A percentile compares a stretch with the other conserved stretches of the same genome.
Conservation (phyloP, 202 grass and related monocot genomes). For the Elaeis oleifera region DNA sequence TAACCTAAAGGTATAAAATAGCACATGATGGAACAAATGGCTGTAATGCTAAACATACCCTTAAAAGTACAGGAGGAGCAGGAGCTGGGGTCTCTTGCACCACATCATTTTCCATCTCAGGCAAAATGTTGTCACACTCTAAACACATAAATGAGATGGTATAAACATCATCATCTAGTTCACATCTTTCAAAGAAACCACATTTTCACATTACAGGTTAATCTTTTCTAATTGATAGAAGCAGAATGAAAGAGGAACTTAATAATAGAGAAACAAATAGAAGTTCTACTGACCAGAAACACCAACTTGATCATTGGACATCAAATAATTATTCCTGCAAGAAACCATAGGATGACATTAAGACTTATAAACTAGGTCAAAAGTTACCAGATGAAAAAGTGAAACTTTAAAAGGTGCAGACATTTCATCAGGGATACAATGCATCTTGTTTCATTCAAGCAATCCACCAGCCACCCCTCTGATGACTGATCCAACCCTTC, state of each 20-base stretch:
- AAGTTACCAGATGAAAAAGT: not conserved
- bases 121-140: slow-evolving; percentile 28
- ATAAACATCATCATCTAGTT: no score
- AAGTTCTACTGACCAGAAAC: slow-evolving; percentile 40
- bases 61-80: slow-evolving; percentile 37
- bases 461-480: slow-evolving; percentile 70
- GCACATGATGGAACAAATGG: not conserved
- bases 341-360: slow-evolving; percentile 17
- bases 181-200: no score
- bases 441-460: slow-evolving; percentile 47
- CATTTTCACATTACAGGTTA: no score
- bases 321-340: slow-evolving; percentile 42
- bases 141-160: slow-evolving; percentile 17
- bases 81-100: slow-evolving; percentile 26
- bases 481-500: slow-evolving; percentile 55
- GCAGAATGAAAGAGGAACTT: no score
- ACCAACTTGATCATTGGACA: slow-evolving; percentile 25
- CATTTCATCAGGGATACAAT: slow-evolving; percentile 42
- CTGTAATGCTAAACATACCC: slow-evolving; percentile 19
- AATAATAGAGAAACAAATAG: slow-evolving; percentile 2
- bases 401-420: slow-evolving; percentile 15
- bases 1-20: no score
- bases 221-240: no score
- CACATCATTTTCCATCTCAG: slow-evolving; percentile 27
- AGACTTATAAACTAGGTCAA: not conserved